These are phyloP conservation scores for Trichophyton simii DNA, from an alignment of 2,329 filamentous ascomycete species.

Conservation along the genomic window DNA sequence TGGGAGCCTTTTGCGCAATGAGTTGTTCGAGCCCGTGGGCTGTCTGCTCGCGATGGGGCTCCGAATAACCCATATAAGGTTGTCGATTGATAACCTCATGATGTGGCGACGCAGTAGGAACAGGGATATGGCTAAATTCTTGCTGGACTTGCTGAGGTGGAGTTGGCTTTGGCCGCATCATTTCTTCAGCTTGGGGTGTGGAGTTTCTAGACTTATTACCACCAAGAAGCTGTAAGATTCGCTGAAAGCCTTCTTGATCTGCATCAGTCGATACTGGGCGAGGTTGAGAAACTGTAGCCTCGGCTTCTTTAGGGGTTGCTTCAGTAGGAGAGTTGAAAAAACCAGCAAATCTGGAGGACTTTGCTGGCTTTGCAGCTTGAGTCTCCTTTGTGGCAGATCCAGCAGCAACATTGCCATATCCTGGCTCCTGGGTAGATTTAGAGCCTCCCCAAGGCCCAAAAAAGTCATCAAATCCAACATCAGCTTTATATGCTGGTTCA, in stretches of 20 bases:
- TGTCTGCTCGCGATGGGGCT: constrained; percentile 17
- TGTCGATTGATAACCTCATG: constrained; percentile 21
- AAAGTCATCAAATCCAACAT: constrained; percentile 63
- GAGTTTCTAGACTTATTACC: constrained; percentile 35
- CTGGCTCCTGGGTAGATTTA: constrained; percentile 30
- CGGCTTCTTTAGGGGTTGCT: constrained; percentile 33
- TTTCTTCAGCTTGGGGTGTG: constrained; percentile 32
- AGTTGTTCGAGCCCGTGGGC: constrained; percentile 21
- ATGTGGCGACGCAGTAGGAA: constrained; percentile 20
- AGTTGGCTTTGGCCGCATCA: constrained; percentile 21
- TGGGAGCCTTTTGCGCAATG: constrained; percentile 21
- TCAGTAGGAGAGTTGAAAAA: constrained; percentile 55
- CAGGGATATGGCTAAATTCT: constrained; percentile 18
- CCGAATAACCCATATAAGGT: constrained; percentile 22
- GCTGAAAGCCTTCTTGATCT: constrained; percentile 77
- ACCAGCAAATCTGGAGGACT: constrained; percentile 75
- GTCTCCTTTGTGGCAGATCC: constrained; percentile 29
- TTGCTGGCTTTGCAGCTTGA: constrained; percentile 42
- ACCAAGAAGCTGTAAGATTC: constrained; percentile 70
- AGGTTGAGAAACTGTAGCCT: constrained; percentile 22
- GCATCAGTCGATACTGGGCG: constrained; percentile 41
- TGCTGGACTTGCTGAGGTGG: constrained; percentile 13
- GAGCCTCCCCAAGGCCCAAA: constrained; percentile 51
- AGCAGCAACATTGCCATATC: constrained; percentile 17
- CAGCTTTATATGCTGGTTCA: constrained; percentile 50